Evolutionary conservation across 129 eudicot species (phyloP), one percentile per base, ranked within the genome.

Genomic region (Saussurea involucrata): DNA sequence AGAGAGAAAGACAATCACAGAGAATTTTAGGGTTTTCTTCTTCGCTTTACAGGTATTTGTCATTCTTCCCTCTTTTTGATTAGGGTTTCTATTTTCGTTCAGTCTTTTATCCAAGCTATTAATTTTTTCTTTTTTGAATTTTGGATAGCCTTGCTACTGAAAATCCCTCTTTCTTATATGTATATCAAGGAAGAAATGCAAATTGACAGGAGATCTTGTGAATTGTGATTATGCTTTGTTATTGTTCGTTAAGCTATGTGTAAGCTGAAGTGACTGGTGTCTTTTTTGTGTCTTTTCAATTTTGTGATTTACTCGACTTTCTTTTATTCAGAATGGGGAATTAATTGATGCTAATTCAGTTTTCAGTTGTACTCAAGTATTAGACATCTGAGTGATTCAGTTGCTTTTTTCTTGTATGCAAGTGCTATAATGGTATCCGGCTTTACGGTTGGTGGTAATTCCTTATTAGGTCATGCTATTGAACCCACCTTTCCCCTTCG

Each of bases 11-110:
- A 42, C 6, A 66, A 44, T 76, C 64, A 76, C 82, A 37, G 0
- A 6, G 24, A 78, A 61, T 69, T 78, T 21, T 15, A 71, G 66
- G 71, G 34, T 78, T 78, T 78, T 28, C 58, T 28, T 78, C 66
- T 71, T 71, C 72, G 21, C 33, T 63, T 49, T 42, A 12, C 72
- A 79, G 83, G 83, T 79, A 79, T 13, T 63, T 34, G 12, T 79
- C 57, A 72, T 64, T 24, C 81, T 33, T 49, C 24, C 58, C 57
- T 6, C 68, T 68, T 40, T 78, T 29, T 1, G 29, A 28, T 63
- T 79, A 79, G 77, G 83, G 83, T 63, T 78, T 78, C 24, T 29
- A 61, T 61, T 28, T 70, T 34, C 70, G 12, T 31, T 76, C 20
- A 3, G 33, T 9, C 27, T 15, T 11, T 22, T 53, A 63, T 8